These are phyloP conservation scores for Colletotrichum endophyticum DNA, from an alignment of 2,329 filamentous ascomycete species.

Conservation along the genomic window DNA sequence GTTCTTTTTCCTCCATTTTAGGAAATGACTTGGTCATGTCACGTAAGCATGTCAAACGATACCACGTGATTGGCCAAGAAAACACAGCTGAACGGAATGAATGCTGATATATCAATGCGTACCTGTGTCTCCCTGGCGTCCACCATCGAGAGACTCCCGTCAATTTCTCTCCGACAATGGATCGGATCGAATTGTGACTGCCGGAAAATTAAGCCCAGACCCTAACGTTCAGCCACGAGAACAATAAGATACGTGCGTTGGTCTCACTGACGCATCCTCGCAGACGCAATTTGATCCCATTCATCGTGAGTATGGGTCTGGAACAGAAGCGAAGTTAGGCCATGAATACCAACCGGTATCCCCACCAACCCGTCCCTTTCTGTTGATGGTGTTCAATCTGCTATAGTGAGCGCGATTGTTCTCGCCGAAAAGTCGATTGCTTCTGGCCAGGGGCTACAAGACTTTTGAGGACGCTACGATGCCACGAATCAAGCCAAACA, in stretches of 20 bases:
- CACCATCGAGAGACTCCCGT: neutral
- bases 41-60: fast-evolving
- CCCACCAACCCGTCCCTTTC: fast-evolving
- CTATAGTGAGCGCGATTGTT: neutral
- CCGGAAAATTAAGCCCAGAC: neutral
- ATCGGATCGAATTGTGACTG: neutral
- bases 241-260: neutral
- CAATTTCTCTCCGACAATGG: neutral
- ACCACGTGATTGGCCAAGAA: neutral
- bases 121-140: neutral
- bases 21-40: fast-evolving
- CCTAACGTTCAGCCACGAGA: neutral
- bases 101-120: neutral
- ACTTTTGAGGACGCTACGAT: neutral
- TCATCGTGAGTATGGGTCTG: neutral
- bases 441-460: neutral
- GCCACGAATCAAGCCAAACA: neutral
- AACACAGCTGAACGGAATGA: neutral
- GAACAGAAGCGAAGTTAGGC: neutral
- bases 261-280: fast-evolving
- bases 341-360: fast-evolving
- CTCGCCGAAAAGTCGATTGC: neutral
- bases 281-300: neutral
- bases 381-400: neutral
- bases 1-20: neutral